These are phyloP conservation scores for Aurifilum marmelostoma DNA, from an alignment of 2,329 filamentous ascomycete species.

Conservation along the genomic window DNA sequence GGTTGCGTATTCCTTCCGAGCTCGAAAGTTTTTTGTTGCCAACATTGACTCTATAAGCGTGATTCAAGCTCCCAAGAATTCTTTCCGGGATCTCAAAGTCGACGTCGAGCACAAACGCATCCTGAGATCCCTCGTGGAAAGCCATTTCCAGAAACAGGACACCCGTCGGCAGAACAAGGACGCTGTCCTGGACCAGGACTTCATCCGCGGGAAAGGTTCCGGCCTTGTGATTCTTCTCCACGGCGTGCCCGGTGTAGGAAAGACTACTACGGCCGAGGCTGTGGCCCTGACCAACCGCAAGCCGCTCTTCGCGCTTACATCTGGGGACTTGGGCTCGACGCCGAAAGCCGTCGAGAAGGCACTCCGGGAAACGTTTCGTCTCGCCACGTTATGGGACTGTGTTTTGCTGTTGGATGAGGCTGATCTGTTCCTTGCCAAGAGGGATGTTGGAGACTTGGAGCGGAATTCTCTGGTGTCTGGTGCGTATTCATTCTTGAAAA, in stretches of 20 bases:
- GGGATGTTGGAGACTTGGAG: background rate
- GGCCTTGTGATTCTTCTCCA: conserved; percentile 20
- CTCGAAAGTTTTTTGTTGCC: background rate
- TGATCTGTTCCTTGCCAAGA: background rate
- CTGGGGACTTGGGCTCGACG: background rate
- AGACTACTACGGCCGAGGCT: conserved; percentile 16
- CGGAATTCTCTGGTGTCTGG: background rate
- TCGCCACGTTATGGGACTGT: background rate
- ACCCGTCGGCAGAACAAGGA: conserved; percentile 3
- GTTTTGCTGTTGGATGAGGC: background rate
- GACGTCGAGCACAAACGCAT: background rate
- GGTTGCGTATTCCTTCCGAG: background rate
- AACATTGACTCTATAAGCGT: background rate
- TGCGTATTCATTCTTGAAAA: background rate
- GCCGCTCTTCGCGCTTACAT: conserved; percentile 13
- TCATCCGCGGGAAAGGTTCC: conserved; percentile 11
- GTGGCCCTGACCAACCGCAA: conserved; percentile 19
- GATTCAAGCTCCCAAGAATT: background rate
- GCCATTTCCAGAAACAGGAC: background rate
- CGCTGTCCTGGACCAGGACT: conserved; percentile 20
- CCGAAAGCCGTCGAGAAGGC: background rate
- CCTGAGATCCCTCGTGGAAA: background rate
- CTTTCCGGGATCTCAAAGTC: background rate
- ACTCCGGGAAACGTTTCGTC: background rate
- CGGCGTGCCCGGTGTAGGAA: conserved; percentile 16